Evolutionary conservation across 257 asterid species (phyloP).

Genomic region (Solanum etuberosum): DNA sequence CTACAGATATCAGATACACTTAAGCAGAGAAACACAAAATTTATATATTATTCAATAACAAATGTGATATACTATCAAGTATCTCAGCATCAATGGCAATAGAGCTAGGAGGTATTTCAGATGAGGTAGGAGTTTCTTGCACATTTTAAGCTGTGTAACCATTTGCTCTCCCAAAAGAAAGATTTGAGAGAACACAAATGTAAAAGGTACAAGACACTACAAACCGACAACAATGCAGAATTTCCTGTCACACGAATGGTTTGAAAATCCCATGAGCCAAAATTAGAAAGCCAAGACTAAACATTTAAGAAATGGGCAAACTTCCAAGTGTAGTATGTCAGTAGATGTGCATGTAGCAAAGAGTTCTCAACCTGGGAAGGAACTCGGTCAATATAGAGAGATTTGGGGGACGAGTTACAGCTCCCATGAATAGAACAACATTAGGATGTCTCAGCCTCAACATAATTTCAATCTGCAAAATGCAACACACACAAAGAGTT

Average conservation of each 20-base stretch:
- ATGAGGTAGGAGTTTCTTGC: background rate
- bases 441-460: slow-evolving; percentile 94
- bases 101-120: background rate
- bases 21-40: background rate
- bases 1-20: background rate
- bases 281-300: background rate
- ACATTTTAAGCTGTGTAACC: background rate
- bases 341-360: background rate
- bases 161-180: background rate
- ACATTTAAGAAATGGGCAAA: background rate
- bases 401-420: slow-evolving; percentile 87
- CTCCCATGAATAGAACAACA: slow-evolving; percentile 98
- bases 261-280: background rate
- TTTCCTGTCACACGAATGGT: background rate
- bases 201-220: background rate
- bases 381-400: slow-evolving; percentile 90
- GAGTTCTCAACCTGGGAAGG: slow-evolving; percentile 70
- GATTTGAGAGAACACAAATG: background rate
- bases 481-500: background rate
- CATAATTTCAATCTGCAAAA: slow-evolving; percentile 82
- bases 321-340: background rate
- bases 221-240: background rate
- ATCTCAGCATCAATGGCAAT: background rate
- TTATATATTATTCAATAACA: background rate
- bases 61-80: background rate